Evolutionary conservation across 306 rosid genomes (phyloP).

Genomic region (Castanea mollissima): DNA sequence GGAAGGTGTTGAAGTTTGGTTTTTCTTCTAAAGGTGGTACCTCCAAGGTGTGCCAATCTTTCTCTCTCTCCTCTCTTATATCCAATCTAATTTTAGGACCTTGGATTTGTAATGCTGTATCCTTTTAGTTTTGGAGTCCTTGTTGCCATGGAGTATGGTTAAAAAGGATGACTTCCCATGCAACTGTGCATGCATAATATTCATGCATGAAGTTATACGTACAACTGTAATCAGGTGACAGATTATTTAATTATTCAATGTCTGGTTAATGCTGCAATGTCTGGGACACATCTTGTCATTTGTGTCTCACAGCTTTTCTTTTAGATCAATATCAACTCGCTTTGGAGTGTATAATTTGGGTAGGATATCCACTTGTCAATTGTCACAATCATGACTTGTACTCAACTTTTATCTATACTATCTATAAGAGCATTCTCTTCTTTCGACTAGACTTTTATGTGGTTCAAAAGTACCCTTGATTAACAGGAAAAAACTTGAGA

Average conservation of each 20-base stretch:
- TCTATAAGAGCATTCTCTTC: no score
- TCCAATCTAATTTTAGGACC: neutral
- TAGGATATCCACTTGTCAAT: no score
- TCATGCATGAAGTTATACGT: neutral
- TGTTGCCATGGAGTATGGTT: neutral
- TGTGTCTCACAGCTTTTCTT: neutral
- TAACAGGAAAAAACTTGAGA: no score
- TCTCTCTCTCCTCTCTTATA: neutral
- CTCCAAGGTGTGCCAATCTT: conserved; percentile 48
- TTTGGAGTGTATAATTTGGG: neutral
- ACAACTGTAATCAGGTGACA: neutral
- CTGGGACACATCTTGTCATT: neutral
- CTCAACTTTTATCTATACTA: no score
- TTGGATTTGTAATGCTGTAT: neutral
- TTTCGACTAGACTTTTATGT: no score
- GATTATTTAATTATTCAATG: neutral
- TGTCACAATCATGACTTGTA: no score
- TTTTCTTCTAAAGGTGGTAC: conserved; percentile 81
- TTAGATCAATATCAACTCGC: neutral
- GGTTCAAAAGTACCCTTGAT: no score
- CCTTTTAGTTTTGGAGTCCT: neutral
- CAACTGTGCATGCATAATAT: neutral
- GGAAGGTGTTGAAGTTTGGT: conserved; percentile 86
- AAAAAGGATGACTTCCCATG: neutral
- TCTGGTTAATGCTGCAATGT: neutral